Conservation (phyloP, 352 stramenopile species). For the Pythium grandisporangium region DNA sequence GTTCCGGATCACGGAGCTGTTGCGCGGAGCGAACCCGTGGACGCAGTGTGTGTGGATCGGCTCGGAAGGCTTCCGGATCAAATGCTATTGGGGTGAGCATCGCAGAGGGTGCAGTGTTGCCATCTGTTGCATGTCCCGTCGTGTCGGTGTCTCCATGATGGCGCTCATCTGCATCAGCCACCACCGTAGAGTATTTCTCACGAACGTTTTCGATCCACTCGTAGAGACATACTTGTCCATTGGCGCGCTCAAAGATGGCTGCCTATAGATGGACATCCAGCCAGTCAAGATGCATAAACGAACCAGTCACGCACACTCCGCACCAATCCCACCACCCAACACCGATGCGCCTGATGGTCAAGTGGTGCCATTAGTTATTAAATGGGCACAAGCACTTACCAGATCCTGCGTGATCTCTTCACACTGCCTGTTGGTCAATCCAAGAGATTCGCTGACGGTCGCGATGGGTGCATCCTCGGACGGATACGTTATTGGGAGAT, state of each 20-base stretch:
- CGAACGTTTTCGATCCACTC: constrained; percentile 81
- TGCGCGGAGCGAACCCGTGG: constrained; percentile 57
- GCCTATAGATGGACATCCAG: no score
- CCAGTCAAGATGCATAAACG: not conserved
- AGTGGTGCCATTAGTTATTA: not conserved
- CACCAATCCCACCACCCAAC: not conserved
- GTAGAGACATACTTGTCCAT: constrained; percentile 78
- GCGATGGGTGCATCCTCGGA: constrained; percentile 57
- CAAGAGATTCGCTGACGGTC: constrained; percentile 77
- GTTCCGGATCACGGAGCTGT: constrained; percentile 37
- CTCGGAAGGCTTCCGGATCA: constrained; percentile 24
- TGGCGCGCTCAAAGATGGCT: constrained; percentile 59
- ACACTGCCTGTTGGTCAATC: constrained; percentile 57
- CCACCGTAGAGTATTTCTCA: constrained; percentile 32
- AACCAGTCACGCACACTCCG: not conserved
- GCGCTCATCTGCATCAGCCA: constrained; percentile 2
- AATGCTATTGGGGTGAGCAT: no score
- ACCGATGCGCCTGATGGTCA: no score
- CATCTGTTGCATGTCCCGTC: no score
- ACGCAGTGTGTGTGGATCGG: constrained; percentile 46
- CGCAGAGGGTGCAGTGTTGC: no score
- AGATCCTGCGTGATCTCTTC: constrained; percentile 24
- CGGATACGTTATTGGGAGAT: constrained; percentile 66
- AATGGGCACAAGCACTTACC: not conserved
- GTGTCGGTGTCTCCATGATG: constrained; percentile 3